Conservation (phyloP, 257 asterid species). For the Capsicum rhomboideum region DNA sequence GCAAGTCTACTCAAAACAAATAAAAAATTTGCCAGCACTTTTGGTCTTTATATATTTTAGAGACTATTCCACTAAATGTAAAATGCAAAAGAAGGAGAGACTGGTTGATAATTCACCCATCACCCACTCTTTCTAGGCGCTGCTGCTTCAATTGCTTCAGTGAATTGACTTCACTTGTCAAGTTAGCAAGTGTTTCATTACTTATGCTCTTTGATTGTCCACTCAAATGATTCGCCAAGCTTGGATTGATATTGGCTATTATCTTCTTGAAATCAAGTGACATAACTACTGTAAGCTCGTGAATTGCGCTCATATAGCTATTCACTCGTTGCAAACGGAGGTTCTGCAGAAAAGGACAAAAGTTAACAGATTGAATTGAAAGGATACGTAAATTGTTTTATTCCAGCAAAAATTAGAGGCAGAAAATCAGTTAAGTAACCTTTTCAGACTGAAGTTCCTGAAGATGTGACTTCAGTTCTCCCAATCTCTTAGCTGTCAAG, state of each 20-base stretch:
- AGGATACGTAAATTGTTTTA: neutral
- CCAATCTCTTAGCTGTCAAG: conserved; percentile 52
- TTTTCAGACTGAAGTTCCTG: conserved; percentile 67
- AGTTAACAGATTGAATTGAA: neutral
- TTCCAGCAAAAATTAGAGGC: neutral
- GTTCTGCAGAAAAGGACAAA: conserved; percentile 33
- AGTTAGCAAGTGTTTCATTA: conserved; percentile 63
- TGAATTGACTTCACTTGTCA: conserved; percentile 42
- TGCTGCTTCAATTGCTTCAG: conserved; percentile 61
- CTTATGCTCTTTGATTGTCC: conserved; percentile 59
- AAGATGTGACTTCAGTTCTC: conserved; percentile 48
- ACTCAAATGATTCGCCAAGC: conserved; percentile 29
- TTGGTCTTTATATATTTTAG: neutral
- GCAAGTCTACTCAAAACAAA: neutral
- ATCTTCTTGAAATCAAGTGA: conserved; percentile 51
- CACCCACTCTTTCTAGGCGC: conserved; percentile 55
- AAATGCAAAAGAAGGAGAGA: neutral
- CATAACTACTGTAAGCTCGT: conserved; percentile 57
- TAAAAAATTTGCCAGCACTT: neutral
- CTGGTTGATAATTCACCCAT: conserved; percentile 24
- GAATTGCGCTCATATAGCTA: conserved; percentile 37
- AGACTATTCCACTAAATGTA: neutral
- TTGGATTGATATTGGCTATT: conserved; percentile 59
- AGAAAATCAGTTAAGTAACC: conserved; percentile 24
- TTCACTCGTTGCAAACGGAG: conserved; percentile 57